Conservation (phyloP, 2,329 filamentous ascomycete genomes). For the Xylariaceae sp. region DNA sequence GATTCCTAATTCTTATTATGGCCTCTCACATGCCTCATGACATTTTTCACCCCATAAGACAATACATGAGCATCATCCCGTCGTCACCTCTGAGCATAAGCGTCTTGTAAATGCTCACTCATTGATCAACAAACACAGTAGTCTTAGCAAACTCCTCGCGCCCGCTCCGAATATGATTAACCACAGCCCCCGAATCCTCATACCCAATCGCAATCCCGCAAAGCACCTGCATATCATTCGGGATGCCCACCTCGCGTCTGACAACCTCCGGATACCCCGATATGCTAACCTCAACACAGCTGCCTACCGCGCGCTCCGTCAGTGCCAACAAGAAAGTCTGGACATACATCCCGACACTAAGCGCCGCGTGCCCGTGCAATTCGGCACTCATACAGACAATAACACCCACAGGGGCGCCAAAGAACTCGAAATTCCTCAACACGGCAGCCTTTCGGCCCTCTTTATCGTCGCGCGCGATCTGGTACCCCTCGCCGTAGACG, state of each 20-base stretch:
- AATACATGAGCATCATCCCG: neutral
- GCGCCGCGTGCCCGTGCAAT: slow-evolving; percentile 8
- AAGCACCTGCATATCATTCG: slow-evolving; percentile 11
- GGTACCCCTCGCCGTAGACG: slow-evolving; percentile 18
- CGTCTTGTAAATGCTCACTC: neutral
- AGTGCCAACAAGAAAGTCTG: slow-evolving; percentile 19
- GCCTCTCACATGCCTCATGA: too few species aligned
- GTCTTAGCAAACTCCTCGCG: slow-evolving; percentile 7
- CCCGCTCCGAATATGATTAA: slow-evolving; percentile 8
- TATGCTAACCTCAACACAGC: slow-evolving; percentile 17
- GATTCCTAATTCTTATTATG: neutral
- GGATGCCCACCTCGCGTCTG: slow-evolving; percentile 9
- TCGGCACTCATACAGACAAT: slow-evolving; percentile 19
- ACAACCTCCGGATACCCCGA: slow-evolving; percentile 16
- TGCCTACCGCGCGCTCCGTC: slow-evolving; percentile 12
- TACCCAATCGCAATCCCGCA: slow-evolving; percentile 18
- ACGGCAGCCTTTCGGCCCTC: slow-evolving; percentile 8
- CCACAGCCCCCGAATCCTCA: slow-evolving; percentile 9
- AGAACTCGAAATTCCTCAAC: slow-evolving; percentile 23
- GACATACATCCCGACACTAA: slow-evolving; percentile 20
- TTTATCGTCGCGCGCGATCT: slow-evolving; percentile 15
- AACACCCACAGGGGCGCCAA: slow-evolving; percentile 17
- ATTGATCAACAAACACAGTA: slow-evolving; percentile 12
- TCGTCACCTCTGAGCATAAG: neutral
- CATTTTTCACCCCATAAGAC: neutral